A percentile compares a stretch with the other conserved stretches of the same genome.
phyloP scores from a whole-genome alignment of 345 rosid species.

The Psidium guajava region DNA sequence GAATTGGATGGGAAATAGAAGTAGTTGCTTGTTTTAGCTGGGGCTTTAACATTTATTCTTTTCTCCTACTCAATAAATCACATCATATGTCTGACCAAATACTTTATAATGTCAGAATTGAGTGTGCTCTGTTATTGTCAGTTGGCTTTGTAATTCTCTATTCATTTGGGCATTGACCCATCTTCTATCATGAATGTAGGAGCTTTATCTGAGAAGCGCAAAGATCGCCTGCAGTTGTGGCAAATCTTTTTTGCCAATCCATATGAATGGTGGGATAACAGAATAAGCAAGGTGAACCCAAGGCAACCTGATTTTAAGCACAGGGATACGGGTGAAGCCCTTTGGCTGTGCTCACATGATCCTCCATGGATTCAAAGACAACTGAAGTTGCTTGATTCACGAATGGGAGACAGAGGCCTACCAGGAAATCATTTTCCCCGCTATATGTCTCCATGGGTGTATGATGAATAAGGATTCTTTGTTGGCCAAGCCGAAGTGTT shows the following conservation, averaged over 20 bases:
- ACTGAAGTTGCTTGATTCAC: conserved; percentile 42
- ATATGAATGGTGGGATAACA: conserved; percentile 79
- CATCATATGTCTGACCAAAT: neutral
- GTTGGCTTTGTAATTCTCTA: neutral
- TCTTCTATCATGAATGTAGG: conserved; percentile 11
- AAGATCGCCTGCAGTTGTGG: conserved; percentile 48
- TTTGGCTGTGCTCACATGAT: conserved; percentile 41
- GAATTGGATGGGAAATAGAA: neutral
- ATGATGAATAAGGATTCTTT: conserved; percentile 14
- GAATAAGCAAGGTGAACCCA: conserved; percentile 38
- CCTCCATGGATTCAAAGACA: conserved; percentile 64
- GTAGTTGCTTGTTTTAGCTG: neutral
- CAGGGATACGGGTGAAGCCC: conserved; percentile 57
- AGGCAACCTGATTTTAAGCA: conserved; percentile 64
- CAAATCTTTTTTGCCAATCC: conserved; percentile 61
- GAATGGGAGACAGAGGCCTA: conserved; percentile 10
- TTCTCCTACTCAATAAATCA: neutral
- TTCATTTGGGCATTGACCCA: neutral
- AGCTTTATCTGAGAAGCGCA: conserved; percentile 8
- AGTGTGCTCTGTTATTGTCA: neutral
- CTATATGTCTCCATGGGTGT: conserved; percentile 32
- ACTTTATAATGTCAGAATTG: neutral
- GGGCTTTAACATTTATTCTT: neutral
- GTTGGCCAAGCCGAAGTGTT: neutral
- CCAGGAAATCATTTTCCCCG: neutral